Base-by-base conservation (phyloP, 2,329 filamentous ascomycete species). In the Exophiala phaeomuriformis region DNA sequence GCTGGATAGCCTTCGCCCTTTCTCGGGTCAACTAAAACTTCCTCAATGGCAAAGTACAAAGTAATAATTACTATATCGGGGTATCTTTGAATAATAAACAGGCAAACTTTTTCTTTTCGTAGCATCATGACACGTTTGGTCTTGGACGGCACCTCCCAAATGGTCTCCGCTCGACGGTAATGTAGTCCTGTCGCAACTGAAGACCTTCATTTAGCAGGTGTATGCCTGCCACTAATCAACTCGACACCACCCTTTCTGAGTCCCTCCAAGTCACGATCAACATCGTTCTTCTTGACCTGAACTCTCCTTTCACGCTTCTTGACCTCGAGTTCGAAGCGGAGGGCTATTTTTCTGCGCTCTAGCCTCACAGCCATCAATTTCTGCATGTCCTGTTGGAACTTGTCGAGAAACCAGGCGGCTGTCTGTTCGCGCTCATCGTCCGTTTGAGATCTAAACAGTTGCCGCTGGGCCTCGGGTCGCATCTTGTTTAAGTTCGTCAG, bases 341-440 rank as follows among this genome's bases (percentile, higher is more conserved):
- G 67, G 2, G 78, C 78, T 3, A 76, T 70, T 48, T 73, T 73
- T 27, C 81, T 73, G 63, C 81, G 78, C 39, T 76, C 72, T 55
- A 74, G 72, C 39, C 82, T 72, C 30, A 75, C 71, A 1, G 73
- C 68, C 61, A 75, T 81, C 61, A 81, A 75, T 45, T 74, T 73
- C 12, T 67, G 66, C 36, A 83, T 64, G 39, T 82, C 67, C 3
- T 71, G 66, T 45, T 69, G 69, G 61, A 84, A 82, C 47, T 74
- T 72, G 1, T 77, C 74, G 1, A 83, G 70, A 43, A 84, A 75
- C 73, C 80, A 79, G 53, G 82, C 78, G 2, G 81, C 81, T 27
- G 79, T 77, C 43, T 81, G 75, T 66, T 84, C 81, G 78, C 81
- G 83, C 57, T 83, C 74, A 2, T 71, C 66, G 10, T 82, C 72